These are phyloP conservation scores for Aphanomyces euteiches DNA, from an alignment of 352 stramenopile species.

Conservation along the genomic window DNA sequence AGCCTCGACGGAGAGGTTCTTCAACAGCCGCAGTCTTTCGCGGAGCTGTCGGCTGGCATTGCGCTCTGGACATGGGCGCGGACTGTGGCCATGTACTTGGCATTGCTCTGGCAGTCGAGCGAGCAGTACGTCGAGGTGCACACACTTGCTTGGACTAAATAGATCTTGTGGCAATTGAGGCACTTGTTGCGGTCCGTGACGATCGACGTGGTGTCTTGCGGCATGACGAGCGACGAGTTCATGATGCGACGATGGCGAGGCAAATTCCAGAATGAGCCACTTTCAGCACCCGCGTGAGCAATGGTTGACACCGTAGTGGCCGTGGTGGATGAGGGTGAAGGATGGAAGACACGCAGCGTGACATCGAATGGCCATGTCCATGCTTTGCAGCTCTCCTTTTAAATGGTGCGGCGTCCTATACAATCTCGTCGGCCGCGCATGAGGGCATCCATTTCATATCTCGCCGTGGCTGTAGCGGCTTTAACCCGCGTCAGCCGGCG, in stretches of 20 bases:
- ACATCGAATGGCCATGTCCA: too few species aligned
- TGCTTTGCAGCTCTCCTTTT: too few species aligned
- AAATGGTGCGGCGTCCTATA: too few species aligned
- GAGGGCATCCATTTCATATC: too few species aligned
- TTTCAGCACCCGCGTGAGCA: too few species aligned
- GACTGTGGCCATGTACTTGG: slow-evolving; percentile 72
- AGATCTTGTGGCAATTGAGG: slow-evolving; percentile 27
- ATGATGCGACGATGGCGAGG: not conserved
- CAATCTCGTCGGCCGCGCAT: too few species aligned
- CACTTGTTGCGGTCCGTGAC: slow-evolving; percentile 19
- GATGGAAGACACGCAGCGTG: too few species aligned
- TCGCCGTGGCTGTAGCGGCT: too few species aligned
- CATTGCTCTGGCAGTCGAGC: slow-evolving; percentile 87
- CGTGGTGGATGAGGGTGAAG: not conserved
- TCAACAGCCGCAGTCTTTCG: not conserved
- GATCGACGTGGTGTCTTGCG: slow-evolving; percentile 20
- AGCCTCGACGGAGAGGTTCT: not conserved
- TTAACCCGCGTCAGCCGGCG: too few species aligned
- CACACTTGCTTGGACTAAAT: slow-evolving; percentile 23
- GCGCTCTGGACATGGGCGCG: slow-evolving; percentile 29
- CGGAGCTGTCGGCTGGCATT: not conserved
- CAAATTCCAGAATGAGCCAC: not conserved
- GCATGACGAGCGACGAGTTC: not conserved
- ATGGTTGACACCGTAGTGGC: too few species aligned
- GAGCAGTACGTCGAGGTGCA: slow-evolving; percentile 45